A percentile compares a stretch with the other conserved stretches of the same genome.
phyloP scores from a whole-genome alignment of 1,139 yeast species.

The Magnusiomyces sp. region DNA sequence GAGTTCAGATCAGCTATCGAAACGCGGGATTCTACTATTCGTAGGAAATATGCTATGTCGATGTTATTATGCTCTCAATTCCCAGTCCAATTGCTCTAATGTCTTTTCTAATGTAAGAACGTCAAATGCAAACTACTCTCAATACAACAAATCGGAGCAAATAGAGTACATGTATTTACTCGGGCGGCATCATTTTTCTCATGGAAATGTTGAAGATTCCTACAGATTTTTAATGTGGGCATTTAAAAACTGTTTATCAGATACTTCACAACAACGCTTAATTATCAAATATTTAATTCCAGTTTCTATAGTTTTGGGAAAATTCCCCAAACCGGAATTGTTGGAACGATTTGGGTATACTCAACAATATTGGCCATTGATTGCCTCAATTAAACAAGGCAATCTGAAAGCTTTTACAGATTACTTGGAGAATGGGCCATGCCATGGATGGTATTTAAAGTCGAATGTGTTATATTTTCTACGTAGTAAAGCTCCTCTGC shows the following conservation, averaged over 20 bases:
- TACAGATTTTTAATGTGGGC: constrained; percentile 60
- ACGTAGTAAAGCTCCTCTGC: constrained; percentile 22
- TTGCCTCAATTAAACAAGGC: constrained; percentile 23
- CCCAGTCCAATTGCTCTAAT: constrained; percentile 63
- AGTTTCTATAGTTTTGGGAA: constrained; percentile 33
- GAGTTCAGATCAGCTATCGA: constrained; percentile 24
- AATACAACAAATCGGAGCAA: constrained; percentile 44
- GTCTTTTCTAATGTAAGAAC: constrained; percentile 68
- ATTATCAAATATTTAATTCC: constrained; percentile 52
- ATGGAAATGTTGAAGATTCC: constrained; percentile 49
- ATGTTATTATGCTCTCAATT: constrained; percentile 52
- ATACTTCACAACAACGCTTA: constrained; percentile 31
- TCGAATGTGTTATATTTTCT: constrained; percentile 27
- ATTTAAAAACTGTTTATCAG: constrained; percentile 38
- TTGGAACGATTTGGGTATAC: constrained; percentile 21
- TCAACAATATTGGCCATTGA: constrained; percentile 26
- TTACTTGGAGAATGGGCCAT: constrained; percentile 20
- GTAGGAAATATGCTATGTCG: constrained; percentile 53
- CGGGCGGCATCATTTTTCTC: constrained; percentile 56
- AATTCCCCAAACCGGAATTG: constrained; percentile 25
- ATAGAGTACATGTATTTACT: constrained; percentile 61
- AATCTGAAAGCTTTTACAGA: constrained; percentile 22
- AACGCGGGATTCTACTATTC: constrained; percentile 46
- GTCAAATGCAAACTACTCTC: constrained; percentile 41
- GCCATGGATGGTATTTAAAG: constrained; percentile 22